Conservation (phyloP, 2,329 filamentous ascomycete genomes). For the Grosmannia serpens region DNA sequence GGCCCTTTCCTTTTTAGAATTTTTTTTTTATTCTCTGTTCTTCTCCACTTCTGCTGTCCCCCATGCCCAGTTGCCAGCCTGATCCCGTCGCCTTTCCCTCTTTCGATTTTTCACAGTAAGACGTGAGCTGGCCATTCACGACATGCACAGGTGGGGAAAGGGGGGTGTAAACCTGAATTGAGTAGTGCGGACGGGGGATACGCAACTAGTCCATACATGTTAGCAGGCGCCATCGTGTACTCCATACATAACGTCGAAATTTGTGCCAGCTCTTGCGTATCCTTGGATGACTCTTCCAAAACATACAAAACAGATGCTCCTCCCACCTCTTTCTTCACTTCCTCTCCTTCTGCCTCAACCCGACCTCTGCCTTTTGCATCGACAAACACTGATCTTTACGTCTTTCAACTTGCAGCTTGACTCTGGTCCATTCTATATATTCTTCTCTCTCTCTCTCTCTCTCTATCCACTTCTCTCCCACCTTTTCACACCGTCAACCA, state of each 20-base stretch:
- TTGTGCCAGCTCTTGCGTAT: conserved; percentile 6
- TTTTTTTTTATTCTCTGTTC: neutral
- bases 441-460: neutral
- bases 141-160: conserved; percentile 6
- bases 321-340: conserved; percentile 7
- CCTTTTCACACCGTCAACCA: too few relatives aligned
- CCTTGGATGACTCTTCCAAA: conserved; percentile 5
- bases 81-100: neutral
- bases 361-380: neutral
- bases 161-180: neutral
- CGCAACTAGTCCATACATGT: conserved; percentile 8
- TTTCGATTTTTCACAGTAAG: neutral
- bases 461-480: neutral
- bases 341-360: neutral
- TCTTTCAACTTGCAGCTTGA: neutral
- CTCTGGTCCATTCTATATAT: neutral
- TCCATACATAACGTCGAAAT: conserved; percentile 1
- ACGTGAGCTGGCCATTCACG: conserved; percentile 2
- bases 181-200: conserved; percentile 3
- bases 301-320: conserved; percentile 13
- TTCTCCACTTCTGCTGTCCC: neutral
- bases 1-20: conserved; percentile 4
- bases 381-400: neutral
- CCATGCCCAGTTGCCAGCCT: neutral
- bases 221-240: conserved; percentile 4